These are phyloP conservation scores for Fusarium mangiferae DNA, from an alignment of 2,329 filamentous ascomycete genomes.

Conservation along the genomic window DNA sequence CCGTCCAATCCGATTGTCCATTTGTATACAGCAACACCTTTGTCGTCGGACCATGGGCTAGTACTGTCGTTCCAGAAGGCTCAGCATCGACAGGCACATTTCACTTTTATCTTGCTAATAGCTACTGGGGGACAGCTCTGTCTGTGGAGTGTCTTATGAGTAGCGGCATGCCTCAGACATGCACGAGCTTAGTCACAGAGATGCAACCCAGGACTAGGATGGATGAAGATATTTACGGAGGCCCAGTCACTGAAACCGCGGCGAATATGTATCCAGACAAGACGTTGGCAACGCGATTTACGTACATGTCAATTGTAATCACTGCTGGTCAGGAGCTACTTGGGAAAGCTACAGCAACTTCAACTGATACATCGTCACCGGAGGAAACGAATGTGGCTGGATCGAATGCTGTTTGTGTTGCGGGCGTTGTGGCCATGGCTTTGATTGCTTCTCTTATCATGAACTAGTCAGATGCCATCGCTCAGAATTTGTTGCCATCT, in stretches of 20 bases:
- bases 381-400: not conserved
- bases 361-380: not conserved
- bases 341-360: not conserved
- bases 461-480: rapidly evolving
- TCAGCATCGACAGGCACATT: not conserved
- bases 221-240: too few relatives aligned
- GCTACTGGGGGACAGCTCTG: too few relatives aligned
- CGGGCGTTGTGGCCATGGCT: not conserved
- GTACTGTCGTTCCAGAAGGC: not conserved
- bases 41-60: constrained; percentile 15
- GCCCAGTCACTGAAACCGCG: not conserved
- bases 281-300: not conserved
- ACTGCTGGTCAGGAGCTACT: not conserved
- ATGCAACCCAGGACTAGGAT: not conserved
- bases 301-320: not conserved
- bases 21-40: not conserved
- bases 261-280: too few relatives aligned
- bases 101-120: not conserved
- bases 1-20: not conserved
- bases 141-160: constrained; percentile 6
- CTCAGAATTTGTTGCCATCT: rapidly evolving
- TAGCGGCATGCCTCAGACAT: not conserved
- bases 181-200: not conserved
- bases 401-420: not conserved
- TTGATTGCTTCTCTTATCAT: not conserved